Conservation (phyloP, 495 filamentous ascomycete species). For the Neurospora discreta region DNA sequence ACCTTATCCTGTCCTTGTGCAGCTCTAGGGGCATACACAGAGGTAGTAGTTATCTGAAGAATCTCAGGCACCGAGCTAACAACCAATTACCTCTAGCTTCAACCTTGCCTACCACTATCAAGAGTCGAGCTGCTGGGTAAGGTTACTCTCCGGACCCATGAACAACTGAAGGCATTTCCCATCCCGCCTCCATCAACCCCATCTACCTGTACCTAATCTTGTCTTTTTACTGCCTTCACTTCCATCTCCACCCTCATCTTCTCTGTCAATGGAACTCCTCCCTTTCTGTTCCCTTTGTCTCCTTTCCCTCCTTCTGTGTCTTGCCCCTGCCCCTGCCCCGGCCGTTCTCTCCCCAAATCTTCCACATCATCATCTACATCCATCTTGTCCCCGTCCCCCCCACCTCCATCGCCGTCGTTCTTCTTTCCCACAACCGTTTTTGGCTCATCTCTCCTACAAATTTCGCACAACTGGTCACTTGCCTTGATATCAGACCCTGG, state of each 20-base stretch:
- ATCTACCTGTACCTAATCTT: not conserved
- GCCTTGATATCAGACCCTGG: not conserved
- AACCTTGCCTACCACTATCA: too few relatives aligned
- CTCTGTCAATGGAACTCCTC: not conserved
- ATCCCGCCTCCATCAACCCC: not conserved
- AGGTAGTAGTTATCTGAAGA: too few relatives aligned
- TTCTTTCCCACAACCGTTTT: not conserved
- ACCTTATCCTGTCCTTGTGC: too few relatives aligned
- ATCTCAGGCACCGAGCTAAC: too few relatives aligned
- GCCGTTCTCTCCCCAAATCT: not conserved
- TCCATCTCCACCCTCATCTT: not conserved
- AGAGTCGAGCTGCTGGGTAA: too few relatives aligned
- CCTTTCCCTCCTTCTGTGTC: not conserved
- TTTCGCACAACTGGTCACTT: not conserved
- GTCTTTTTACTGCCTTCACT: not conserved
- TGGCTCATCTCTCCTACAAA: not conserved
- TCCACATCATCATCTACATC: not conserved
- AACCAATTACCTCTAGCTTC: too few relatives aligned
- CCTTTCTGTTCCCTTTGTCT: not conserved
- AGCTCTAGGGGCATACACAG: too few relatives aligned
- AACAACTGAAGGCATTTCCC: not conserved
- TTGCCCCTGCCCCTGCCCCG: too few relatives aligned
- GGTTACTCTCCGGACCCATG: too few relatives aligned
- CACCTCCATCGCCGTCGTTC: not conserved
- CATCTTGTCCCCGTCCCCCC: not conserved